Base-by-base conservation (phyloP, 805 yeast genomes). In the Metschnikowia lachancei region DNA sequence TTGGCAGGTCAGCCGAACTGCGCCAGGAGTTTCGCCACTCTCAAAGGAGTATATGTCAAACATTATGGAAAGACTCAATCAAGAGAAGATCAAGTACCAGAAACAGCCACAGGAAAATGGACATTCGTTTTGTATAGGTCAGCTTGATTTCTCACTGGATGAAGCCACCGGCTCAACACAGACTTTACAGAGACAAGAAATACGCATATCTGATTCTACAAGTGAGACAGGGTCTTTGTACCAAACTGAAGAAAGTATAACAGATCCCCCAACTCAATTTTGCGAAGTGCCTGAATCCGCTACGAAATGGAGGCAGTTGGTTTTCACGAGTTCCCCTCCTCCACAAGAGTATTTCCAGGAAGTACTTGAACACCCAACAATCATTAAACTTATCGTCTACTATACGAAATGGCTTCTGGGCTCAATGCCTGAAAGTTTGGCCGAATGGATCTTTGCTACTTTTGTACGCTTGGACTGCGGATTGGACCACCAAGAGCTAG, bases 341-440 rank as follows among this genome's bases (percentile, higher is more conserved):
- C 45, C 62, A 0, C 50, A 59, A 0, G 54, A 47, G 5, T 59
- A 46, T 40, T 58, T 63, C 42, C 49, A 53, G 34, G 39, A 44
- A 3, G 39, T 40, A 4, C 48, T 69, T 5, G 70, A 65, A 28
- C 67, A 68, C 35, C 53, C 66, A 8, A 64, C 67, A 4, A 56
- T 61, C 4, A 62, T 70, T 47, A 68, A 65, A 51, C 59, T 71
- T 13, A 46, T 72, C 17, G 62, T 65, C 1, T 63, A 65, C 47
- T 56, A 58, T 39, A 67, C 75, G 28, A 62, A 63, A 45, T 70
- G 75, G 75, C 61, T 71, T 20, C 69, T 67, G 57, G 52, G 55
- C 13, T 56, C 63, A 14, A 50, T 58, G 33, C 61, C 62, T 17
- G 56, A 55, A 16, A 51, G 56, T 24, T 46, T 69, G 10, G 60